Conservation (phyloP, 805 yeast genomes). For the Wickerhamomyces silvicola region DNA sequence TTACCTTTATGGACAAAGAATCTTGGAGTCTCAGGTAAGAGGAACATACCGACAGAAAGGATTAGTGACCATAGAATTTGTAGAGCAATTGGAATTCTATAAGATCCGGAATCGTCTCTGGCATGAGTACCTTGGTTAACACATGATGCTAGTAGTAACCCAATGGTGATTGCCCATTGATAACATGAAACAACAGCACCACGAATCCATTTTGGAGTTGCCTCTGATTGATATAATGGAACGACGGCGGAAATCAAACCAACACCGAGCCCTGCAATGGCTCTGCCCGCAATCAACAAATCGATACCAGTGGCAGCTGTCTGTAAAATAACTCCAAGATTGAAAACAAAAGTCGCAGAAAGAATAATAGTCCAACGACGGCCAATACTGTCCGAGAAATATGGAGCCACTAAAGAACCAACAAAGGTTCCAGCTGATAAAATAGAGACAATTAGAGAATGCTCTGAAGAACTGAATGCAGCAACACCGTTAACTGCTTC, state of each 20-base stretch:
- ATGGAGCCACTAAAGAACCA: conserved; percentile 60
- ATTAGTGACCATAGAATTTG: conserved; percentile 64
- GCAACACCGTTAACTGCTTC: conserved; percentile 11
- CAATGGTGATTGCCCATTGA: conserved; percentile 69
- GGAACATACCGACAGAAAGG: conserved; percentile 52
- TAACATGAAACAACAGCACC: conserved; percentile 73
- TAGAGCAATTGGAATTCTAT: conserved; percentile 66
- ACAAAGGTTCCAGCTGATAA: conserved; percentile 65
- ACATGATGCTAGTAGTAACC: conserved; percentile 62
- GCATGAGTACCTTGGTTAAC: conserved; percentile 63
- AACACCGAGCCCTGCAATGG: conserved; percentile 64
- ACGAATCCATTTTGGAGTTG: conserved; percentile 70
- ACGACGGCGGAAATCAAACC: conserved; percentile 68
- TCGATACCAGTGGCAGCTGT: conserved; percentile 37
- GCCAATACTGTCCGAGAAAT: conserved; percentile 46
- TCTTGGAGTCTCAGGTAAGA: conserved; percentile 74
- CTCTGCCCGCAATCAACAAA: conserved; percentile 56
- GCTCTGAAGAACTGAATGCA: conserved; percentile 36
- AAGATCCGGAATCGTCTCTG: conserved; percentile 47
- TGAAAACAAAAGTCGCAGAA: conserved; percentile 38
- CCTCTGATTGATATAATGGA: conserved; percentile 73
- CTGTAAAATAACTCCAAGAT: conserved; percentile 47
- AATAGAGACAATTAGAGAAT: conserved; percentile 58
- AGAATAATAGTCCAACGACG: conserved; percentile 42
- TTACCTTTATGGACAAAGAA: conserved; percentile 53